A percentile compares a stretch with the other conserved stretches of the same genome.
phyloP scores from a whole-genome alignment of 495 filamentous ascomycete species.

The Umbilicaria muhlenbergii region DNA sequence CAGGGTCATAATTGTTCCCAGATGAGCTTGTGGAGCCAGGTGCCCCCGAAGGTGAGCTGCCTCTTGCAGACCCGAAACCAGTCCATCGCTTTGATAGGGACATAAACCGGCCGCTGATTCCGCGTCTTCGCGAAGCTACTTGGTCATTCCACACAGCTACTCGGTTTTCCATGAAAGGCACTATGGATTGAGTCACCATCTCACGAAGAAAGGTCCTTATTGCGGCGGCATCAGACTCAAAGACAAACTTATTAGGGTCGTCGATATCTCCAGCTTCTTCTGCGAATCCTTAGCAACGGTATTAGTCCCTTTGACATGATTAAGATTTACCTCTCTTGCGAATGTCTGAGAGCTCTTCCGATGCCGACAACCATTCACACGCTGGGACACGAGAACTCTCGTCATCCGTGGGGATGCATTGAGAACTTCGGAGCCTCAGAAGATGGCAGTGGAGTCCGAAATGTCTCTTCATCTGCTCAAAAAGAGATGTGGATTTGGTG shows the following conservation, averaged over 20 bases:
- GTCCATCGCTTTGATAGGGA: conserved; percentile 79
- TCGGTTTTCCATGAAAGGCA: conserved; percentile 88
- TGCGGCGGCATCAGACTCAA: conserved; percentile 79
- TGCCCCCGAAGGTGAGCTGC: conserved; percentile 17
- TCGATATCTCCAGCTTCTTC: conserved; percentile 40
- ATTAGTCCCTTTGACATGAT: conserved; percentile 20
- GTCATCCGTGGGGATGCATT: conserved; percentile 82
- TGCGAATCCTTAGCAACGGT: conserved; percentile 6
- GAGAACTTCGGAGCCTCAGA: conserved; percentile 64
- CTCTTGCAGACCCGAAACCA: conserved; percentile 49
- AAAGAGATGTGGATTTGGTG: conserved; percentile 68
- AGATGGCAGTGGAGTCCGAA: conserved; percentile 93
- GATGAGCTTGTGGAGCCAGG: conserved; percentile 28
- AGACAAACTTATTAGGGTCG: conserved; percentile 60
- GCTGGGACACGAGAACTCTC: conserved; percentile 68
- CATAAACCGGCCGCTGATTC: conserved; percentile 77
- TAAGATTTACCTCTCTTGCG: conserved; percentile 36
- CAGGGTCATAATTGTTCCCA: conserved; percentile 56
- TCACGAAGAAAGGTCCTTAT: conserved; percentile 81
- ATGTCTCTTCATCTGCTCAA: conserved; percentile 95
- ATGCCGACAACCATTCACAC: conserved; percentile 77
- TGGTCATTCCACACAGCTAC: conserved; percentile 93
- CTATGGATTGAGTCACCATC: conserved; percentile 79
- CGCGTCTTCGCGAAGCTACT: conserved; percentile 75
- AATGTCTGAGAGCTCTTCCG: conserved; percentile 66